A percentile compares a stretch with the other conserved stretches of the same genome.
phyloP scores from a whole-genome alignment of 495 filamentous ascomycete genomes.

The Baudoinia panamericana region DNA sequence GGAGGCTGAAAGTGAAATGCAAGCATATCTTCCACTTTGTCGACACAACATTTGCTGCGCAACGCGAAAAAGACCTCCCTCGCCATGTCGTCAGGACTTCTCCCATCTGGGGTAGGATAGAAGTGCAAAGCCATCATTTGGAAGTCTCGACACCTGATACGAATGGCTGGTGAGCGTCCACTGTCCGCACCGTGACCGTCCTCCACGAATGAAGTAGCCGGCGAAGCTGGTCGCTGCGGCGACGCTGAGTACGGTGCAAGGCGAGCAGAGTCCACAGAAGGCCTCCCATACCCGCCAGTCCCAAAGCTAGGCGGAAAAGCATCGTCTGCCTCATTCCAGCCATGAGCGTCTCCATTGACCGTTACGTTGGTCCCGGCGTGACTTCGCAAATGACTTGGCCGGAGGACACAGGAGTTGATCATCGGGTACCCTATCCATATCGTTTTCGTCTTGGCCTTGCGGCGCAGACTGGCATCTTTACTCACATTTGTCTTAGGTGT shows the following conservation, averaged over 20 bases:
- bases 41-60: conserved; percentile 47
- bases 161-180: conserved; percentile 69
- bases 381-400: conserved; percentile 24
- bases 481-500: not conserved
- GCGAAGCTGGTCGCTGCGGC: conserved; percentile 43
- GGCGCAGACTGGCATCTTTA: not conserved
- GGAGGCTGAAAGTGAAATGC: conserved; percentile 76
- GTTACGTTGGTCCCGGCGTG: not conserved
- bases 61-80: conserved; percentile 51
- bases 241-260: conserved; percentile 17
- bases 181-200: not conserved
- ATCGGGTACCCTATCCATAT: conserved; percentile 91
- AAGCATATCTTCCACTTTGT: conserved; percentile 78
- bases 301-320: conserved; percentile 22
- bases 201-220: conserved; percentile 25
- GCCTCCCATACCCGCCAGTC: conserved; percentile 18
- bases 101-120: conserved; percentile 41
- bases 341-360: not conserved
- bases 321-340: conserved; percentile 2
- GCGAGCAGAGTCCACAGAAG: conserved; percentile 16
- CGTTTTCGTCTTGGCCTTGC: conserved; percentile 40
- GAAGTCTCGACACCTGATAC: conserved; percentile 84
- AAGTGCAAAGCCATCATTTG: conserved; percentile 88
- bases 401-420: conserved; percentile 59
- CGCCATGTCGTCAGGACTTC: conserved; percentile 78